phyloP scores from a whole-genome alignment of 176 grass and related monocot genomes.

The Carex littledalei region DNA sequence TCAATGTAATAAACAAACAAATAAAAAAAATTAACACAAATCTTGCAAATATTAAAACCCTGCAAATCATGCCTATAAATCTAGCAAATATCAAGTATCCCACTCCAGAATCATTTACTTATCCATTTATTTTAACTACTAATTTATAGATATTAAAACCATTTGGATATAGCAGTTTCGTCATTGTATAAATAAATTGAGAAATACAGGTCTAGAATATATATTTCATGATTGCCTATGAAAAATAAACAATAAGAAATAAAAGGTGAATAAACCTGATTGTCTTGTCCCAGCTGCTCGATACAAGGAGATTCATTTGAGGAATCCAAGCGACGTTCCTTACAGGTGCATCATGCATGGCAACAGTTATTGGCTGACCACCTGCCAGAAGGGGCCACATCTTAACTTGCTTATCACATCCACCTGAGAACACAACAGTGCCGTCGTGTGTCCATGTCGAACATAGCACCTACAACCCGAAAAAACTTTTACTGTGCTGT shows the following conservation, averaged over 20 bases:
- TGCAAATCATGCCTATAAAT: neutral
- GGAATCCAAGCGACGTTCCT: conserved; percentile 63
- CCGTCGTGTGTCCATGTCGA: conserved; percentile 84
- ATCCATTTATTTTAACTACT: neutral
- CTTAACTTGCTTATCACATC: conserved; percentile 79
- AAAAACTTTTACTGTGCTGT: conserved; percentile 3
- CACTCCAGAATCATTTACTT: neutral
- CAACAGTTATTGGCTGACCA: conserved; percentile 59
- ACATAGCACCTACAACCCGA: conserved; percentile 59
- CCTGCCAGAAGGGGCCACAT: conserved; percentile 75
- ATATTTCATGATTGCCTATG: neutral
- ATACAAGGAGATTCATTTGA: conserved; percentile 87
- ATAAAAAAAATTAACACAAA: too few species aligned
- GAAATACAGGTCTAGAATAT: neutral
- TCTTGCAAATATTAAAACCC: neutral
- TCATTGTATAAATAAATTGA: neutral
- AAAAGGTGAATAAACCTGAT: conserved; percentile 29
- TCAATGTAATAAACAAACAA: neutral
- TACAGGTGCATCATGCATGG: conserved; percentile 82
- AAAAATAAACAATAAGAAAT: neutral
- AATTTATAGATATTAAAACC: neutral
- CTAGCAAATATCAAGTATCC: neutral
- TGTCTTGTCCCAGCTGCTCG: conserved; percentile 86
- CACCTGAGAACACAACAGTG: conserved; percentile 72
- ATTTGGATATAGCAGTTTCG: neutral